phyloP scores from a whole-genome alignment of 805 yeast species.

The Monosporozyma siamensis region DNA sequence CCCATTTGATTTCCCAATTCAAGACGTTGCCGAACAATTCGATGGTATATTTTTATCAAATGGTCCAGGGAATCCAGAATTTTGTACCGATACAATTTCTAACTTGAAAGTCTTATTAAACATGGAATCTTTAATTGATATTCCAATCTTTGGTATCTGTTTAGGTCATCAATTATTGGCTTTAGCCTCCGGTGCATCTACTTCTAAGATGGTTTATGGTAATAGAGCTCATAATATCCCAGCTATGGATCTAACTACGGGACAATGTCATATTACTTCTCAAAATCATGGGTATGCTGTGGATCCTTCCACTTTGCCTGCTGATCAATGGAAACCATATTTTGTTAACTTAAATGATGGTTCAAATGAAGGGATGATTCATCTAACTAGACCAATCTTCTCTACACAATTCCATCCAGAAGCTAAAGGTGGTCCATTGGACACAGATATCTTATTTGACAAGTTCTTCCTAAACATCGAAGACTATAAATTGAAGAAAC shows the following conservation, averaged over 20 bases:
- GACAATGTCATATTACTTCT: constrained; percentile 94
- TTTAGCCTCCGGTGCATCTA: constrained; percentile 88
- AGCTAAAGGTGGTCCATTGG: constrained; percentile 98
- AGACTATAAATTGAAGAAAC: constrained; percentile 38
- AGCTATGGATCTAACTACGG: constrained; percentile 79
- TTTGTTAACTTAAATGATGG: constrained; percentile 91
- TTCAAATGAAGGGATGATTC: constrained; percentile 97
- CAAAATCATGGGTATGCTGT: constrained; percentile 99
- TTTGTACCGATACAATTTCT: constrained; percentile 68
- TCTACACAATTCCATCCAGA: constrained; percentile 99
- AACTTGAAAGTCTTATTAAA: constrained; percentile 66
- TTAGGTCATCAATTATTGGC: constrained; percentile 96
- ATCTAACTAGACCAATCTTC: constrained; percentile 76
- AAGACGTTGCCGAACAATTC: constrained; percentile 80
- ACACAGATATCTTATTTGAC: constrained; percentile 84
- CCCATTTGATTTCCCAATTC: constrained; percentile 92
- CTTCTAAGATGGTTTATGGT: constrained; percentile 90
- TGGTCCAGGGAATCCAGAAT: constrained; percentile 98
- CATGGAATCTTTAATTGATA: constrained; percentile 39
- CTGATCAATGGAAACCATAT: constrained; percentile 67
- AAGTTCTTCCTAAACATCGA: constrained; percentile 68
- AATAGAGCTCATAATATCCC: constrained; percentile 99
- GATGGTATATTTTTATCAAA: constrained; percentile 93
- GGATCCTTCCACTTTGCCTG: constrained; percentile 64
- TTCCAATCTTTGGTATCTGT: constrained; percentile 96